Percentiles rank a stretch among this genome's conserved stretches.
These are phyloP conservation scores for Dothiorella sarmentorum DNA, from an alignment of 2,329 filamentous ascomycete species.

Conservation along the genomic window DNA sequence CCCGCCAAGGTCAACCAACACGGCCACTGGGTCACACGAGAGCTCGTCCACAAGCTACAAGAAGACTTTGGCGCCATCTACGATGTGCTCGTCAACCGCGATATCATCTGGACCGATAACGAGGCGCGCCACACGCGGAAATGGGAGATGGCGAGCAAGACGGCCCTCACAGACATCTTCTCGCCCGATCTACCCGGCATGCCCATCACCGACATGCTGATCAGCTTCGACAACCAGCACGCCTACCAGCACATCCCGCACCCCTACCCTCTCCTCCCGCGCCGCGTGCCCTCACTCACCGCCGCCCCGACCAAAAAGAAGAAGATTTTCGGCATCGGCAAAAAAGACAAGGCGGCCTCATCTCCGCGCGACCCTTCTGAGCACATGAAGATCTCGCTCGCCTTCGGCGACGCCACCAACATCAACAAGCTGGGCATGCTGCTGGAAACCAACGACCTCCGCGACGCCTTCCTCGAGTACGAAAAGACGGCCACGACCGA, in stretches of 20 bases:
- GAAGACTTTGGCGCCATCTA: constrained; percentile 66
- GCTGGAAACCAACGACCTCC: constrained; percentile 37
- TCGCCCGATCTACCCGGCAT: constrained; percentile 48
- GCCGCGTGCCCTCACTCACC: constrained; percentile 25
- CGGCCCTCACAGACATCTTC: constrained; percentile 32
- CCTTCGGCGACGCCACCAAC: constrained; percentile 41
- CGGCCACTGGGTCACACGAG: constrained; percentile 57
- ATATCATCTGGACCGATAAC: constrained; percentile 62
- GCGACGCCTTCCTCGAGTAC: constrained; percentile 41
- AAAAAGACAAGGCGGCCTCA: constrained; percentile 34
- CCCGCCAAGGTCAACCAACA: constrained; percentile 46
- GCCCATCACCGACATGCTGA: constrained; percentile 63
- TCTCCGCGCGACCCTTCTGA: constrained; percentile 36
- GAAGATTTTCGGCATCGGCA: constrained; percentile 32
- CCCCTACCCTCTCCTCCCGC: constrained; percentile 62
- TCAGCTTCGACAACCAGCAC: constrained; percentile 62
- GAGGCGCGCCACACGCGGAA: constrained; percentile 61
- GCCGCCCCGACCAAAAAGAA: constrained; percentile 33
- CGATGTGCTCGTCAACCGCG: constrained; percentile 66
- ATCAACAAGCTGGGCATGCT: constrained; percentile 37
- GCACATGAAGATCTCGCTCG: constrained; percentile 37
- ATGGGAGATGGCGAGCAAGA: constrained; percentile 56
- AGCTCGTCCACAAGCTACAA: constrained; percentile 56
- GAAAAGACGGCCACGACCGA: constrained; percentile 33
- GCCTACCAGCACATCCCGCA: constrained; percentile 53